Conservation (phyloP, 2,329 filamentous ascomycete species). For the Lachnellula occidentalis region DNA sequence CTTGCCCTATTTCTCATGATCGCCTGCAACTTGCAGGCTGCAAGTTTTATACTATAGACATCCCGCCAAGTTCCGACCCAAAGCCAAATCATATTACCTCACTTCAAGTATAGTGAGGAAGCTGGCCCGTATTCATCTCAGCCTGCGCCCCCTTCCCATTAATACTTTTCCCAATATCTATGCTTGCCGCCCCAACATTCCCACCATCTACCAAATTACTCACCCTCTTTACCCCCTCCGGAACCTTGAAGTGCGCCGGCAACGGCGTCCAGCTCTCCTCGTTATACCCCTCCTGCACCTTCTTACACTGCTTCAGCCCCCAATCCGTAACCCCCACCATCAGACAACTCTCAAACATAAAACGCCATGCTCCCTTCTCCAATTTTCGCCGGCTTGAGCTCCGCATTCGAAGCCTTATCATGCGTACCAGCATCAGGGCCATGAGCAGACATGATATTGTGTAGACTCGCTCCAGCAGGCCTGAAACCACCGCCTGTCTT, state of each 20-base stretch:
- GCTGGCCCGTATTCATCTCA: conserved; percentile 8
- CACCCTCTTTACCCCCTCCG: conserved; percentile 19
- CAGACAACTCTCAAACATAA: conserved; percentile 60
- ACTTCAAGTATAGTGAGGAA: conserved; percentile 17
- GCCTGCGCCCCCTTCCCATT: conserved; percentile 12
- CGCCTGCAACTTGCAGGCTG: too few relatives aligned
- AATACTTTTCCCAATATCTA: conserved; percentile 17
- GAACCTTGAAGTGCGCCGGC: conserved; percentile 41
- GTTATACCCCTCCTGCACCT: conserved; percentile 65
- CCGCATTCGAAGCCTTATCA: conserved; percentile 46
- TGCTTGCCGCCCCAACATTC: neutral
- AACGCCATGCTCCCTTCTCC: conserved; percentile 58
- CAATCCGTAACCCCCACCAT: conserved; percentile 71
- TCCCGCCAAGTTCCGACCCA: neutral
- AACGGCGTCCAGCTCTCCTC: conserved; percentile 60
- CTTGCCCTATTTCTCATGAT: too few relatives aligned
- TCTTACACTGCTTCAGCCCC: conserved; percentile 62
- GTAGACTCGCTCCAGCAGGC: conserved; percentile 55
- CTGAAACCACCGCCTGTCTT: conserved; percentile 52
- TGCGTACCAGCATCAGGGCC: conserved; percentile 53
- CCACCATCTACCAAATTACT: conserved; percentile 22
- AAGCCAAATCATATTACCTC: neutral
- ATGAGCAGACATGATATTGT: conserved; percentile 60
- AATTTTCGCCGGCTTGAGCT: conserved; percentile 50
- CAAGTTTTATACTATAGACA: neutral